phyloP scores from a whole-genome alignment of 2,329 filamentous ascomycete species.

The Xylariales sp. region DNA sequence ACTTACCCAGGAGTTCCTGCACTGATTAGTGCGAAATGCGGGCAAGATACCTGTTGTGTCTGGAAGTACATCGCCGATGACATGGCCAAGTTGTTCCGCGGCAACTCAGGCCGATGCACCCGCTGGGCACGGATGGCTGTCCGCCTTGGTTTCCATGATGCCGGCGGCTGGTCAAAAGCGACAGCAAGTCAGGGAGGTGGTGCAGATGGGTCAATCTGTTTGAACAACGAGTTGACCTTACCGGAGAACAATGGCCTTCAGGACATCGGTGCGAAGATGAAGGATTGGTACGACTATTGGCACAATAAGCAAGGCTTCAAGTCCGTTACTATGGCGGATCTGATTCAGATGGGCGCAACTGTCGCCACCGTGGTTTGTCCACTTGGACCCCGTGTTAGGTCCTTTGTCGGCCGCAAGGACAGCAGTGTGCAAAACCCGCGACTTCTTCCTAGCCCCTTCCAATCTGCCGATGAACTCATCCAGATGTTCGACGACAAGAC shows the following conservation, averaged over 20 bases:
- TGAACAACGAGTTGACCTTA: slow-evolving; percentile 33
- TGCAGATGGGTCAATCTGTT: slow-evolving; percentile 42
- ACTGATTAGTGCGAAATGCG: slow-evolving; percentile 23
- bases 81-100: slow-evolving; percentile 31
- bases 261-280: slow-evolving; percentile 35
- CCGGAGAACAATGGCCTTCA: slow-evolving; percentile 44
- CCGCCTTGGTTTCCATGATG: slow-evolving; percentile 45
- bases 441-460: slow-evolving; percentile 38
- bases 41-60: slow-evolving; percentile 37
- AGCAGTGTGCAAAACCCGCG: slow-evolving; percentile 31
- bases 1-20: slow-evolving; percentile 15
- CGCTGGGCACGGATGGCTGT: slow-evolving; percentile 38
- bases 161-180: slow-evolving; percentile 37
- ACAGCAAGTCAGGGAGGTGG: slow-evolving; percentile 32
- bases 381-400: slow-evolving; percentile 41
- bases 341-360: slow-evolving; percentile 48
- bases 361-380: slow-evolving; percentile 44
- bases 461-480: slow-evolving; percentile 44
- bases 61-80: slow-evolving; percentile 40
- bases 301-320: slow-evolving; percentile 13
- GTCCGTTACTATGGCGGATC: slow-evolving; percentile 46
- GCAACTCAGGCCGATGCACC: slow-evolving; percentile 35
- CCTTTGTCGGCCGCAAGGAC: slow-evolving; percentile 48
- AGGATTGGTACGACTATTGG: slow-evolving; percentile 34
- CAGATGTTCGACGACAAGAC: slow-evolving; percentile 48